Base-by-base conservation (phyloP, 116 monocot genomes). In the Zostera marina region DNA sequence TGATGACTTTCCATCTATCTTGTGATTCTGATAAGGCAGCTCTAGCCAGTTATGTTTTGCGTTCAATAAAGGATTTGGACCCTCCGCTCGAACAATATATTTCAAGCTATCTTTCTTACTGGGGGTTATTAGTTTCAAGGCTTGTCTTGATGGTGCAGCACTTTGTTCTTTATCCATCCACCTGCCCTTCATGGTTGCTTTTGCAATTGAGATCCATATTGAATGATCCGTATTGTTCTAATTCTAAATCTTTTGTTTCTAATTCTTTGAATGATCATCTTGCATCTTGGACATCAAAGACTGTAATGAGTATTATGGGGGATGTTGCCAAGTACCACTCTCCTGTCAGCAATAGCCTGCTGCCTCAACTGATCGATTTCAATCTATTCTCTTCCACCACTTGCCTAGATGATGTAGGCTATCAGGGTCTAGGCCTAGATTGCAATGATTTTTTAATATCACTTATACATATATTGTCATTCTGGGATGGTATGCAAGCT, bases 171-270 rank as follows among this genome's bases (percentile, higher is more conserved):
- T 77, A 89, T 59, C 85, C 85, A 54, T 52, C 64, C 46, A 52
- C 63, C 62, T 86, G 78, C 46, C 96, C 96, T 52, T 66, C 76
- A 46, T 98, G 96, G 96, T 69, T 98, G 63, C 72, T 81, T 75
- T 46, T 70, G 51, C 57, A 70, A 41, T 78, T 89, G 63, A 89
- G 76, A 74, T 80, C 76, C 13, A 85, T 67, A 65, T 21, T 98
- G 80, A 79, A 75, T 47, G 78, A 76, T 44, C 44, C 66, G 42
- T n/a, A n/a, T n/a, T n/a, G n/a, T n/a, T 63, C 82, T 32, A 65
- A n/a, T n/a, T n/a, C 64, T 3, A 60, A 19, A 40, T 25, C 24
- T 22, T 68, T 48, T 32, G 51, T 53, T 53, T 61, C 65, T 42
- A 51, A 53, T 52, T 65, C 69, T 22, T 58, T 51, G 38, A 67